Evolutionary conservation across 2,329 filamentous ascomycete species (phyloP), one percentile per base, ranked within the genome.

Genomic region (Paracorniculantispora psalliotae): DNA sequence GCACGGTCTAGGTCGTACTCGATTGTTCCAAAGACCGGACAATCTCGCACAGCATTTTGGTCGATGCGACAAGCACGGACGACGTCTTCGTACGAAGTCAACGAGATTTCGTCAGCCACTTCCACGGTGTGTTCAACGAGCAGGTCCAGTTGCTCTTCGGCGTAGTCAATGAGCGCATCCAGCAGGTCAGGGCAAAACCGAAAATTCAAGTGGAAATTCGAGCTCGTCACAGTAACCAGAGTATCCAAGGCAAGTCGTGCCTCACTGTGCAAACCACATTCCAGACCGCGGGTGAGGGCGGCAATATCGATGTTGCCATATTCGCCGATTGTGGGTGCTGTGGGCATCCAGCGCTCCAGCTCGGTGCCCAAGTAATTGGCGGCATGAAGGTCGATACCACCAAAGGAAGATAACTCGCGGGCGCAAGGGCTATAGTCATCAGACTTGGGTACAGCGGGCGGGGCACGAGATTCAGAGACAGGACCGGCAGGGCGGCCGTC

Each of bases 181-280:
- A 96, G 81, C 59, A 99, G 74, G 69, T 97, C 94, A 59, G 96
- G 92, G 68, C 91, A 96, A 57, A 84, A 84, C 59, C 86, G 80
- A 43, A 96, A 76, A 44, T 86, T 81, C 21, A 87, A 75, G 44
- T 88, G 80, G 4, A 82, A 79, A 57, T 83, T 83, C 2, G 89
- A 91, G 15, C 75, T 71, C 2, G 79, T 78, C 13, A 94, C 80
- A 21, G 84, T 85, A 10, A 86, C 86, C 37, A 99, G 78, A 0
- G 89, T 91, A 71, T 97, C 94, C 47, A 99, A 78, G 2, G 93
- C 93, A 62, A 96, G 76, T 10, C 93, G 86, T n/a, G 96, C 88
- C 74, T 99, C 94, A 5, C 86, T 87, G 66, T 92, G 88, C 46
- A 97, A 89, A 1, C 93, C 93, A 57, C 90, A 96, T 69, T 96